Evolutionary conservation across 2,329 filamentous ascomycete genomes (phyloP).

Genomic region (Mycosphaerella sp.): DNA sequence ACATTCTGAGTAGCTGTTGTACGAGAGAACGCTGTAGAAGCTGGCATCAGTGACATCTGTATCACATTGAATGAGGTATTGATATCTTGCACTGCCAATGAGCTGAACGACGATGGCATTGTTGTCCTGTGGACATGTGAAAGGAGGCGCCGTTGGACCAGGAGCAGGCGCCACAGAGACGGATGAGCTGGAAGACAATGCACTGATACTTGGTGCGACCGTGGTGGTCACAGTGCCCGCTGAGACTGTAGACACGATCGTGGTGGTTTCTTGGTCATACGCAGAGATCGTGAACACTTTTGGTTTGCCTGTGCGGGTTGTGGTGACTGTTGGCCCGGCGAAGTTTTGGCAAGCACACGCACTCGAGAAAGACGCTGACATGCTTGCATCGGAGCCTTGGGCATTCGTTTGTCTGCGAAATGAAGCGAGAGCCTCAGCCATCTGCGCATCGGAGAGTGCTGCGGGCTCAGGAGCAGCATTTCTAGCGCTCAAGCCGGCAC

Average conservation of each 20-base stretch:
- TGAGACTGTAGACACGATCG: slow-evolving; percentile 9
- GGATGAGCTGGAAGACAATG: slow-evolving; percentile 2
- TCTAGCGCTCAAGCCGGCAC: slow-evolving; percentile 15
- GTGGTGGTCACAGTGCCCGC: slow-evolving; percentile 23
- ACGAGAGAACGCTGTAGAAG: slow-evolving; percentile 25
- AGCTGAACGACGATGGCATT: slow-evolving; percentile 31
- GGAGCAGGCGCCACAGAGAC: slow-evolving; percentile 8
- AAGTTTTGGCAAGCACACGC: slow-evolving; percentile 32
- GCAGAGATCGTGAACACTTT: slow-evolving; percentile 19
- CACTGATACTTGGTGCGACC: slow-evolving; percentile 9
- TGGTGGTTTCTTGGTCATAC: slow-evolving; percentile 21
- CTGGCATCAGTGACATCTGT: slow-evolving; percentile 29
- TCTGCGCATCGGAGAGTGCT: not conserved
- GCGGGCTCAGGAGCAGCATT: slow-evolving; percentile 20
- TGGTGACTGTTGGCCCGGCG: slow-evolving; percentile 23
- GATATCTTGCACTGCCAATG: slow-evolving; percentile 30
- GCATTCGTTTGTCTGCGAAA: slow-evolving; percentile 20
- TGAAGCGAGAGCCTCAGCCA: slow-evolving; percentile 15
- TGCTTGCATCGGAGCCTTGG: slow-evolving; percentile 12
- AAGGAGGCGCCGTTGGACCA: slow-evolving; percentile 27
- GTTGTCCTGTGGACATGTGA: slow-evolving; percentile 32
- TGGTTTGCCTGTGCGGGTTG: slow-evolving; percentile 27
- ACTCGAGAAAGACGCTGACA: slow-evolving; percentile 30
- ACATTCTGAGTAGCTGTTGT: slow-evolving; percentile 30
- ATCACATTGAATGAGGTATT: slow-evolving; percentile 32